phyloP scores from a whole-genome alignment of 306 rosid genomes.

The Hippophae rhamnoides region DNA sequence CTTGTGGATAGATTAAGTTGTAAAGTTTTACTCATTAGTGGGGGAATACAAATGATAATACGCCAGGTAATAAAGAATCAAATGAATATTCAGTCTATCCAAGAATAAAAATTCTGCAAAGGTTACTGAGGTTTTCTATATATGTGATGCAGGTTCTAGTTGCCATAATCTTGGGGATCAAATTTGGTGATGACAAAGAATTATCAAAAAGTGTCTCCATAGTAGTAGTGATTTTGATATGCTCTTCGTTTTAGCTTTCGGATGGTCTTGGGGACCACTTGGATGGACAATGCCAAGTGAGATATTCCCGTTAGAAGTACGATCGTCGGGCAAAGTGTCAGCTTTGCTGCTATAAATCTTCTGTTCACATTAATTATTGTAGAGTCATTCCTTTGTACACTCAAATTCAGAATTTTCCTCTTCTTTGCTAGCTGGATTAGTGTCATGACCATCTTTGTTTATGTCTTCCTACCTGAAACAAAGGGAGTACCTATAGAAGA shows the following conservation, averaged over 20 bases:
- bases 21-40: conserved; percentile 62
- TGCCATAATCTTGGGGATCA: conserved; percentile 52
- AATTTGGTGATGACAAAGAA: conserved; percentile 47
- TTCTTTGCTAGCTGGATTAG: conserved; percentile 59
- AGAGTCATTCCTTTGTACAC: conserved; percentile 36
- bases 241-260: conserved; percentile 79
- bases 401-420: conserved; percentile 54
- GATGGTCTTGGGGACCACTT: conserved; percentile 74
- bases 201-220: conserved; percentile 47
- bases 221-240: conserved; percentile 55
- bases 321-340: conserved; percentile 70
- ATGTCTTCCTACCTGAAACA: conserved; percentile 51
- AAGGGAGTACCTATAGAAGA: conserved; percentile 65
- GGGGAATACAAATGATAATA: conserved; percentile 72
- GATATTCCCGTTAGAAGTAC: conserved; percentile 48
- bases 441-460: conserved; percentile 55
- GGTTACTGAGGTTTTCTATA: neutral
- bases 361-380: conserved; percentile 51
- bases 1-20: conserved; percentile 70
- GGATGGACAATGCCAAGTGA: conserved; percentile 77
- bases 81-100: too few species aligned
- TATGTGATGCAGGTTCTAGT: conserved; percentile 50
- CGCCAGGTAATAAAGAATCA: conserved; percentile 59
- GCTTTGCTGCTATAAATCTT: conserved; percentile 57
- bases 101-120: too few species aligned